Evolutionary conservation across 1,139 yeast species (phyloP).

Genomic region (Yamadazyma pseudoaaseri): DNA sequence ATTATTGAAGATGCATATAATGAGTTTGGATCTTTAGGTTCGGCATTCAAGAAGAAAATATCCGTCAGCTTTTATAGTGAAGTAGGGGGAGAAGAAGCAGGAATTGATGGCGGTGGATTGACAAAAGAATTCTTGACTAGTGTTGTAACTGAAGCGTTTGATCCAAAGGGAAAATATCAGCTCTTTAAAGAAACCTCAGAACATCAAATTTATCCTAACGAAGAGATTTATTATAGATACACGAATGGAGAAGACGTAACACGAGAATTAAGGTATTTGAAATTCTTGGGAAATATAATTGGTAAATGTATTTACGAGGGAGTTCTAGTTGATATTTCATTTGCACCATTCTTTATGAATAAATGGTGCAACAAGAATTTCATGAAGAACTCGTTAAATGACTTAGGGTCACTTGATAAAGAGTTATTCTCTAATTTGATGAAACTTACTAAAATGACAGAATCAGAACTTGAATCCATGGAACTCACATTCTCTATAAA

Average conservation of each 20-base stretch:
- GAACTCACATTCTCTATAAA: conserved; percentile 67
- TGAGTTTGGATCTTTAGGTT: conserved; percentile 44
- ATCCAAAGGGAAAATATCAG: conserved; percentile 38
- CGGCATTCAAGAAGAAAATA: conserved; percentile 55
- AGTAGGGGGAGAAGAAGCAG: conserved; percentile 77
- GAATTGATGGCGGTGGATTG: conserved; percentile 96
- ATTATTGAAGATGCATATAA: conserved; percentile 73
- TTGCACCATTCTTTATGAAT: conserved; percentile 83
- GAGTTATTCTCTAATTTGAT: conserved; percentile 66
- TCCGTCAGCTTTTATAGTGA: conserved; percentile 69
- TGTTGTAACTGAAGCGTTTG: conserved; percentile 68
- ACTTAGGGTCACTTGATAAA: conserved; percentile 67
- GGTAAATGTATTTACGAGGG: conserved; percentile 92
- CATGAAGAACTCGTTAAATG: conserved; percentile 69
- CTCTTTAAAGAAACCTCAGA: conserved; percentile 44
- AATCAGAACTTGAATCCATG: conserved; percentile 55
- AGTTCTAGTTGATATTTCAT: conserved; percentile 75
- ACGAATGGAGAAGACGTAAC: conserved; percentile 25
- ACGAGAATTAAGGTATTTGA: conserved; percentile 39
- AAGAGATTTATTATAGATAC: conserved; percentile 45
- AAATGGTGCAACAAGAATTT: conserved; percentile 52
- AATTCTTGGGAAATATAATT: conserved; percentile 74
- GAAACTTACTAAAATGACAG: conserved; percentile 57
- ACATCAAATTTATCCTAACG: conserved; percentile 73
- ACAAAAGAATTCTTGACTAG: conserved; percentile 87